Evolutionary conservation across 2,329 filamentous ascomycete species (phyloP).

Genomic region (Xylariaceae sp.): DNA sequence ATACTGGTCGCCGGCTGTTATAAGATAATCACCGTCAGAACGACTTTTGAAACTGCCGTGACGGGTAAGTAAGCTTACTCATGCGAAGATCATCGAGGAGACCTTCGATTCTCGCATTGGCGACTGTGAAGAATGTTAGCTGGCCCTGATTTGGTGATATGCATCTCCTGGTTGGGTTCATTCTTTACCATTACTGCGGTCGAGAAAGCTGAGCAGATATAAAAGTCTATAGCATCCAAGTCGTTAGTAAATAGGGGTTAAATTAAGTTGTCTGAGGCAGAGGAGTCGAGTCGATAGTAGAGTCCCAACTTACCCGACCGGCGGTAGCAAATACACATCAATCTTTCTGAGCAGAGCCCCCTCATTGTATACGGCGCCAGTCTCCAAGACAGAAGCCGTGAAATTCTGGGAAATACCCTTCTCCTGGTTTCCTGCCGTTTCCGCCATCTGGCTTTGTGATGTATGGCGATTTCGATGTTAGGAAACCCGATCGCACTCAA

Average conservation of each 20-base stretch:
- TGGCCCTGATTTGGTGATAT: conserved; percentile 24
- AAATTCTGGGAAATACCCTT: conserved; percentile 13
- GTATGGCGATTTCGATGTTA: no score
- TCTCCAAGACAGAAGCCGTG: conserved; percentile 21
- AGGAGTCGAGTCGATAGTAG: neutral
- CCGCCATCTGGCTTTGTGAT: conserved; percentile 1
- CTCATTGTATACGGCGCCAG: conserved; percentile 42
- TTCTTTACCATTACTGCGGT: conserved; percentile 47
- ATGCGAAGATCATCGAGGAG: conserved; percentile 47
- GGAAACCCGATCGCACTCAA: neutral
- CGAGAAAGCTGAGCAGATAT: conserved; percentile 53
- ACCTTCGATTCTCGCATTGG: conserved; percentile 53
- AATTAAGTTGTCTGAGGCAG: neutral
- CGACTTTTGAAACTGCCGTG: neutral
- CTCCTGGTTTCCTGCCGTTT: conserved; percentile 16
- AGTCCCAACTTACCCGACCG: conserved; percentile 36
- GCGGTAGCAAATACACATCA: conserved; percentile 47
- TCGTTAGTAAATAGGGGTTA: neutral
- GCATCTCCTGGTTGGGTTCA: conserved; percentile 26
- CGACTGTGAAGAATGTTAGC: conserved; percentile 37
- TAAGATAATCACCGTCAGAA: neutral
- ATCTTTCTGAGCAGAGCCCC: conserved; percentile 53
- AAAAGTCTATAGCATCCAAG: conserved; percentile 31
- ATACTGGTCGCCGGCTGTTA: conserved; percentile 53
- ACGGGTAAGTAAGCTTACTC: conserved; percentile 35